A percentile compares a stretch with the other conserved stretches of the same genome.
phyloP scores from a whole-genome alignment of 768 basidiomycete genomes.

The Phanerochaete sordida region DNA sequence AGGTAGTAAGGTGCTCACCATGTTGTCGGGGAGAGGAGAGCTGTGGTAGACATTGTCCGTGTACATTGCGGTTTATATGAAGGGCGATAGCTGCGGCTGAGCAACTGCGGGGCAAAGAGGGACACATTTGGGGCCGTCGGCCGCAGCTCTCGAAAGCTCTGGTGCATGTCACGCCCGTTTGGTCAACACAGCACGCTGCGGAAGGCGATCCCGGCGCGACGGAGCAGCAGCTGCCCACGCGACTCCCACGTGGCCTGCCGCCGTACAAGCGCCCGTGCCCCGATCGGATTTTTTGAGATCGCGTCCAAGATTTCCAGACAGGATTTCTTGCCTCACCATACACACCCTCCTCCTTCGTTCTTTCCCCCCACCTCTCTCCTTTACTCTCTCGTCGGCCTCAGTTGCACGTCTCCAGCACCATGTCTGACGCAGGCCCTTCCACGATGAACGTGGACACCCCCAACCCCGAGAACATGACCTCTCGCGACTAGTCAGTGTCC shows the following conservation, averaged over 20 bases:
- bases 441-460: conserved; percentile 22
- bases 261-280: not conserved
- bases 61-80: conserved; percentile 3
- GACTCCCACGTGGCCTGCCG: not conserved
- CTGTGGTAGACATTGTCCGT: not conserved
- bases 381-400: not conserved
- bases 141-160: not conserved
- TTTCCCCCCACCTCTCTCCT: conserved; percentile 4
- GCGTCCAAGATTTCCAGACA: conserved; percentile 2
- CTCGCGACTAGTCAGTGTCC: conserved; percentile 75
- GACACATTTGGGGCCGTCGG: not conserved
- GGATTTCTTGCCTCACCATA: not conserved
- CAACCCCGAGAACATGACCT: conserved; percentile 51
- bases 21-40: not conserved
- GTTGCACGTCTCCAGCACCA: conserved; percentile 10
- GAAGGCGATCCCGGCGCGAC: not conserved
- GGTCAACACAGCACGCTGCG: not conserved
- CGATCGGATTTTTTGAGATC: conserved; percentile 13
- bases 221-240: not conserved
- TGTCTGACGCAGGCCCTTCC: conserved; percentile 28
- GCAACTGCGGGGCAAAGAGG: not conserved
- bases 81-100: not conserved
- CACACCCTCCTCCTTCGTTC: not conserved
- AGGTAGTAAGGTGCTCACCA: conserved; percentile 7
- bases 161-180: not conserved